Evolutionary conservation across 1,284 basidiomycete species (phyloP), one percentile per base, ranked within the genome.

Genomic region (Microbotryum scabiosae): DNA sequence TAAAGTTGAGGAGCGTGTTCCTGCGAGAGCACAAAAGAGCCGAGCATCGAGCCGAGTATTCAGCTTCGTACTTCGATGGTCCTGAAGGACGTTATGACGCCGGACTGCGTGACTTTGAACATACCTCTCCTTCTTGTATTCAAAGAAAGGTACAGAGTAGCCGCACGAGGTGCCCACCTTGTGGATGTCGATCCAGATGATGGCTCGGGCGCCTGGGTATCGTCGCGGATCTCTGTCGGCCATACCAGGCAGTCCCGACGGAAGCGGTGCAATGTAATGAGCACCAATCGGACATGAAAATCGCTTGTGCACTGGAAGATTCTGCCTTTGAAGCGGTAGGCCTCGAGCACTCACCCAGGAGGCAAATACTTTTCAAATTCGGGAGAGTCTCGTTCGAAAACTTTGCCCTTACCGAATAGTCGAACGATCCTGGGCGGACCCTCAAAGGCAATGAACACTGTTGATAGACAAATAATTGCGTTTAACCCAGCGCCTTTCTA

Each of bases 181-280:
- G n/a, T 66, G 60, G 1, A 70, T 51, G 48, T 70, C 68, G 18
- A 70, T 46, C 67, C 65, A 65, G 21, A 70, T 63, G 55, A 70
- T 56, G 9, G 60, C 54, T 20, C 69, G 46, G 4, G 65, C 55
- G 5, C 67, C 69, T 2, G 67, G 64, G 4, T 68, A n/a, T 2
- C 56, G 56, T 5, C 56, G 48, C 1, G 47, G 25, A 51, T 64
- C 51, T 51, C 36, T 51, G 30, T 62, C 58, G 49, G 59, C 63
- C n/a, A 45, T 57, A 14, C 48, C 53, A 12, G 61, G 56, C 21
- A 59, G 46, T 12, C 5, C 14, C 36, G 14, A 41, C 10, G 10
- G 45, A 52, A 28, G 21, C 20, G 45, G 36, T 6, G 12, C 2
- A 36, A 30, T 23, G 10, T 36, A 44, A 14, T 23, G 0, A 14